Conservation (phyloP, 805 yeast genomes). For the Metschnikowia arizonensis region DNA sequence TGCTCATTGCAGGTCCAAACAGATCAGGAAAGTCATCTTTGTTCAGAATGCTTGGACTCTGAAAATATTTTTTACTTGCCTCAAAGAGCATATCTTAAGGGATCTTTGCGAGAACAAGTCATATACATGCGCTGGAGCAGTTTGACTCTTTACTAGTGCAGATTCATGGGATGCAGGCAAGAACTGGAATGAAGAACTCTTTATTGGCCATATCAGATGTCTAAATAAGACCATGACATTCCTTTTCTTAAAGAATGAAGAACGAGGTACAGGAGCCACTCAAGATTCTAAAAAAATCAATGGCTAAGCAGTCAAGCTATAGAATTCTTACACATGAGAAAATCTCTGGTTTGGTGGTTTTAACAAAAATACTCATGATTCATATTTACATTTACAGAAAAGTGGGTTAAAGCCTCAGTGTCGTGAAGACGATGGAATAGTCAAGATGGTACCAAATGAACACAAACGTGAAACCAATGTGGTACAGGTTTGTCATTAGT, state of each 20-base stretch:
- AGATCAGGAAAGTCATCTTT: constrained; percentile 95
- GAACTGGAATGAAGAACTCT: constrained; percentile 86
- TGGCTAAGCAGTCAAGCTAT: too few relatives aligned
- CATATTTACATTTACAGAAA: too few relatives aligned
- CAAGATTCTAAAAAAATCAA: too few relatives aligned
- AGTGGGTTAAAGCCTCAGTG: too few relatives aligned
- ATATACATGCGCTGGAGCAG: constrained; percentile 64
- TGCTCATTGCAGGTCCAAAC: constrained; percentile 90
- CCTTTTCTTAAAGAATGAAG: too few relatives aligned
- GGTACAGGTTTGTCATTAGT: constrained; percentile 30
- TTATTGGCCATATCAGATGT: too few relatives aligned
- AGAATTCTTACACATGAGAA: too few relatives aligned
- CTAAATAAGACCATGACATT: too few relatives aligned
- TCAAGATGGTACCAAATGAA: constrained; percentile 28
- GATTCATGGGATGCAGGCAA: constrained; percentile 55
- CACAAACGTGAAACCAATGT: constrained; percentile 32
- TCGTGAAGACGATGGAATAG: constrained; percentile 9
- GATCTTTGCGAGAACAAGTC: constrained; percentile 80
- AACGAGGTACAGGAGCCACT: too few relatives aligned
- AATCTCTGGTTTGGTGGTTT: too few relatives aligned
- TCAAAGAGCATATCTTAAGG: constrained; percentile 83
- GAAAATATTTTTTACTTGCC: constrained; percentile 82
- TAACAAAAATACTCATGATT: too few relatives aligned
- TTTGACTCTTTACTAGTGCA: constrained; percentile 43
- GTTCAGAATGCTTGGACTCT: constrained; percentile 76